Evolutionary conservation across 768 basidiomycete genomes (phyloP), one percentile per base, ranked within the genome.

Genomic region (Multifurca ochricompacta): DNA sequence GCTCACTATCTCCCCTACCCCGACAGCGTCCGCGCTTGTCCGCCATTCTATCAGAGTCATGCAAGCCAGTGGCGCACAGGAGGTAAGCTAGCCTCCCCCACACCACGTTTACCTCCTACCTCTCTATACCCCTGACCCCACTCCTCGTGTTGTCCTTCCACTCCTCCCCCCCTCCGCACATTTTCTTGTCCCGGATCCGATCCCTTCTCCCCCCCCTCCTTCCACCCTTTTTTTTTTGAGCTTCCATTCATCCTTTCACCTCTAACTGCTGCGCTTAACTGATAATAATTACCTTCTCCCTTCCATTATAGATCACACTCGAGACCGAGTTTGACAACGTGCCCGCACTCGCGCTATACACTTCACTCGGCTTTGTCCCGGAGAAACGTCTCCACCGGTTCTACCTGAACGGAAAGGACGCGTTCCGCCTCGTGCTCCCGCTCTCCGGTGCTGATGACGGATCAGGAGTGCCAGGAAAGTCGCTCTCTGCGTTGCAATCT

Each of bases 391-490:
- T 99, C 16, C 84, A 86, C 66, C 81, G 96, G 1, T 99, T 98
- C 71, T 98, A 99, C 65, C 80, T 98, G 61, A 99, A 96, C 66
- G 91, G 91, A 42, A 97, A 97, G 70, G 93, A 98, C 66, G 94
- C 94, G 0, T 96, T 90, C 64, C 77, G 91, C 35, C 80, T 93
- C 44, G 80, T 89, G 19, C 80, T 89, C 41, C 70, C 78, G 28
- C 69, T 88, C 5, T 77, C 81, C 4, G 39, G 23, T 21, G 11
- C 44, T 13, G 37, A 25, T 23, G 53, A 21, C 14, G 23, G 23
- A 6, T 31, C 35, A n/a, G n/a, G n/a, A n/a, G n/a, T n/a, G n/a
- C n/a, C n/a, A n/a, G n/a, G n/a, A n/a, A n/a, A n/a, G n/a, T n/a
- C n/a, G n/a, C n/a, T n/a, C n/a, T n/a, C n/a, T n/a, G n/a, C n/a